phyloP scores from a whole-genome alignment of 192 early-diverging fungal genomes.

The Coemansia sp. region DNA sequence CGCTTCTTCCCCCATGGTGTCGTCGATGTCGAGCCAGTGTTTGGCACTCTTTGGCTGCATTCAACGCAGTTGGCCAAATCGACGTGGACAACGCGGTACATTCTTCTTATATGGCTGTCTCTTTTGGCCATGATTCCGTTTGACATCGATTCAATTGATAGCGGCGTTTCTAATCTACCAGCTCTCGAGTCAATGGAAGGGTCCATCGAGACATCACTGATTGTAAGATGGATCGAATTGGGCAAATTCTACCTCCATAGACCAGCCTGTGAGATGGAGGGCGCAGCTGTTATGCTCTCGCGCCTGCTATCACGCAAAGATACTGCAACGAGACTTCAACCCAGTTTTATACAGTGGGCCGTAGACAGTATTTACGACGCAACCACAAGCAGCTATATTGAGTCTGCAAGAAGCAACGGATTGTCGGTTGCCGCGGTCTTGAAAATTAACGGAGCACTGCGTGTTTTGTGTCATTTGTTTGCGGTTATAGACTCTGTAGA shows the following conservation, averaged over 20 bases:
- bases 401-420: background rate
- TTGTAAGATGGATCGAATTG: conserved; percentile 65
- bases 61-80: conserved; percentile 6
- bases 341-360: conserved; percentile 73
- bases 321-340: conserved; percentile 58
- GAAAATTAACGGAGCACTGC: conserved; percentile 41
- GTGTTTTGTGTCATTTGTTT: conserved; percentile 44
- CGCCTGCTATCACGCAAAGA: conserved; percentile 83
- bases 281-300: conserved; percentile 75
- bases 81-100: conserved; percentile 78
- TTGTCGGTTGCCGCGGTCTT: conserved; percentile 26
- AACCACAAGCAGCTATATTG: background rate
- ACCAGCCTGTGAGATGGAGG: conserved; percentile 86
- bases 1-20: conserved; percentile 92
- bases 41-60: conserved; percentile 60
- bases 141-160: conserved; percentile 85
- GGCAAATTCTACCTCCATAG: conserved; percentile 65
- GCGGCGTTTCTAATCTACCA: conserved; percentile 45
- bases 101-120: conserved; percentile 88
- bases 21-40: conserved; percentile 82
- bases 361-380: conserved; percentile 26
- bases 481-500: conserved; percentile 32
- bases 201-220: conserved; percentile 48
- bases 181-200: conserved; percentile 1
- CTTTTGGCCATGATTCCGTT: conserved; percentile 96